A percentile compares a stretch with the other conserved stretches of the same genome.
Evolutionary conservation across 2,329 filamentous ascomycete species (phyloP).

Genomic region (Passalora sequoiae): DNA sequence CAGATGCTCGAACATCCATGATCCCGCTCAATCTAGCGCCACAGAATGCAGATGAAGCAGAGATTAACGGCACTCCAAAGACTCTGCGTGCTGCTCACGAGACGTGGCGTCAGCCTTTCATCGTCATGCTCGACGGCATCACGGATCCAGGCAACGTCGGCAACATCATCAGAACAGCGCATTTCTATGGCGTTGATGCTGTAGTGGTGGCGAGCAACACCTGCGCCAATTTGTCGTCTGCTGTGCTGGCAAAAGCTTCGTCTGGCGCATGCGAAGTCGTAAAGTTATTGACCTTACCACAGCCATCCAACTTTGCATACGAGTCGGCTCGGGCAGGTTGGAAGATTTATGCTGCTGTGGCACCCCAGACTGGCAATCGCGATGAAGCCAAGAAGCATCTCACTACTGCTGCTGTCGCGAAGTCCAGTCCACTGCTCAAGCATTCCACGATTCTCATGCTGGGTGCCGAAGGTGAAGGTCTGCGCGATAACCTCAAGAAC

Average conservation of each 20-base stretch:
- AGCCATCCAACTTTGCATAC: conserved; percentile 64
- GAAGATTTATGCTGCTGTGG: conserved; percentile 72
- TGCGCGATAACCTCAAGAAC: conserved; percentile 59
- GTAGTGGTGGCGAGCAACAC: conserved; percentile 68
- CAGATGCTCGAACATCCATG: conserved; percentile 35
- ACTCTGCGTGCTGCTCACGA: conserved; percentile 45
- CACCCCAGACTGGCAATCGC: conserved; percentile 30
- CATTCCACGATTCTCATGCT: conserved; percentile 74
- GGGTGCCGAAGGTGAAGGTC: conserved; percentile 73
- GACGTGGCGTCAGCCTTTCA: conserved; percentile 57
- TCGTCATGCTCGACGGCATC: conserved; percentile 70
- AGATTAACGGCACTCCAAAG: conserved; percentile 62
- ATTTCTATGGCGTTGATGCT: conserved; percentile 84
- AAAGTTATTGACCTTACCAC: conserved; percentile 63
- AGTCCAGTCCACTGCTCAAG: conserved; percentile 23
- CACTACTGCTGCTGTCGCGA: conserved; percentile 17
- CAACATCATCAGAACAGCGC: conserved; percentile 78
- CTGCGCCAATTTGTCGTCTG: conserved; percentile 67
- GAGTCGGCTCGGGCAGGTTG: conserved; percentile 67
- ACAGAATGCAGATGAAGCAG: conserved; percentile 64
- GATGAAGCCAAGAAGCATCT: conserved; percentile 7
- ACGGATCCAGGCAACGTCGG: conserved; percentile 82
- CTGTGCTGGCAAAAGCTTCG: conserved; percentile 79
- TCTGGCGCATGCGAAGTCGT: conserved; percentile 81
- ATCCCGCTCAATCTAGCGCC: conserved; percentile 58